Evolutionary conservation across 73 alveolate genomes (phyloP), one percentile per base, ranked within the genome.

Genomic region (Paramecium biaurelia): DNA sequence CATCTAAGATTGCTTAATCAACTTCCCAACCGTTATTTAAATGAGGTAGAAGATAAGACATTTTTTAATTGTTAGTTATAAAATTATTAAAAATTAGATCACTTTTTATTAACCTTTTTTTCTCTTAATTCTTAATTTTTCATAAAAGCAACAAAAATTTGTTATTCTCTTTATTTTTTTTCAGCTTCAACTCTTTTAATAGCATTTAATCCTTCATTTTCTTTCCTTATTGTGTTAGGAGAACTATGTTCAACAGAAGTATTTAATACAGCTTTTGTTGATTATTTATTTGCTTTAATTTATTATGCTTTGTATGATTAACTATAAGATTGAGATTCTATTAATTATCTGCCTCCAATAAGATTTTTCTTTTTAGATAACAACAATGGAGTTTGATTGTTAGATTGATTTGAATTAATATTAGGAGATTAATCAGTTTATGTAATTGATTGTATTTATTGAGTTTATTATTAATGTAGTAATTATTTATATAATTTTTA

Each of bases 21-120:
- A 98, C 99, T 95, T 98, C 99, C 99, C 99, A 98, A 76, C 99
- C 99, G 76, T 96, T 97, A 93, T 97, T 97, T 89, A 98, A 96
- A 95, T 98, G 99, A 58, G 99, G 99, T 92, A 98, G 97, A 94
- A 98, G 92, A 96, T 96, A 98, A 76, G 99, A 97, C 99, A 98
- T 98, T 86, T 93, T 94, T 72, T 15, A 21, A 24, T 76, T 34
- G 68, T 53, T 38, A 84, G 76, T 79, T 43, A 42, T 92, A 90
- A 72, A 35, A 5, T 28, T 3, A 5, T 53, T 6, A 70, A 70
- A 28, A 35, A 72, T 35, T 30, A 35, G 18, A 8, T 72, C 86
- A 35, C 18, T 72, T 72, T 72, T 35, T 38, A 37, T 38, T 72
- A 4, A 72, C 86, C 35, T 72, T 72, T 32, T 32, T 72, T 23